A percentile compares a stretch with the other conserved stretches of the same genome.
These are phyloP conservation scores for Arctostaphylos glauca DNA, from an alignment of 148 eudicot genomes.

Conservation along the genomic window DNA sequence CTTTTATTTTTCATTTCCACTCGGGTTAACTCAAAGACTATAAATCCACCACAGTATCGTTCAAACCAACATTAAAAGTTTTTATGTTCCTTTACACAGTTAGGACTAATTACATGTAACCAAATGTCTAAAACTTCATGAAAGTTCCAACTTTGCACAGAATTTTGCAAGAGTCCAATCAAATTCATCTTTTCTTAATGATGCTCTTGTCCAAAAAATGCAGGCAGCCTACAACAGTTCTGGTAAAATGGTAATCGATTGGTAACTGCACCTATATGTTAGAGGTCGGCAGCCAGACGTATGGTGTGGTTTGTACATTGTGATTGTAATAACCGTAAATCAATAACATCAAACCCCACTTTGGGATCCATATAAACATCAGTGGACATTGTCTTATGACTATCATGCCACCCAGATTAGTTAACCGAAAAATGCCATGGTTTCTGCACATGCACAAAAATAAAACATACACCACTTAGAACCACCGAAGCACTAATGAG, in stretches of 20 bases:
- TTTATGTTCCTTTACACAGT: not conserved
- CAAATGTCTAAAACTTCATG: not conserved
- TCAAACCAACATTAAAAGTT: not conserved
- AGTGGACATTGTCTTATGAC: conserved; percentile 84
- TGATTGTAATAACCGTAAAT: conserved; percentile 58
- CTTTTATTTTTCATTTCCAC: too few relatives aligned
- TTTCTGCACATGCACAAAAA: conserved; percentile 39
- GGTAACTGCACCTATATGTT: not conserved
- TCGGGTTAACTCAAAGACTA: not conserved
- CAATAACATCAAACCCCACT: conserved; percentile 79
- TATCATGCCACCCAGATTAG: conserved; percentile 96
- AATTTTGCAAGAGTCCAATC: not conserved
- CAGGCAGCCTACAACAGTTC: not conserved
- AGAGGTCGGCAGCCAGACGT: not conserved
- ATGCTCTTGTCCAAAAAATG: not conserved
- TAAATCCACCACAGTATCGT: not conserved
- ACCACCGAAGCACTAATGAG: not conserved
- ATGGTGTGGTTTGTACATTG: not conserved
- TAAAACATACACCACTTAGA: not conserved
- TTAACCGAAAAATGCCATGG: conserved; percentile 93
- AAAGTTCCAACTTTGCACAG: not conserved
- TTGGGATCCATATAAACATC: conserved; percentile 86
- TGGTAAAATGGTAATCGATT: not conserved
- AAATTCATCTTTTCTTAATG: not conserved
- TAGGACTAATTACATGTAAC: not conserved